Percentiles rank a stretch among this genome's conserved stretches.
Evolutionary conservation across 768 basidiomycete genomes (phyloP).

Genomic region (Paxillus ammoniavirescens): DNA sequence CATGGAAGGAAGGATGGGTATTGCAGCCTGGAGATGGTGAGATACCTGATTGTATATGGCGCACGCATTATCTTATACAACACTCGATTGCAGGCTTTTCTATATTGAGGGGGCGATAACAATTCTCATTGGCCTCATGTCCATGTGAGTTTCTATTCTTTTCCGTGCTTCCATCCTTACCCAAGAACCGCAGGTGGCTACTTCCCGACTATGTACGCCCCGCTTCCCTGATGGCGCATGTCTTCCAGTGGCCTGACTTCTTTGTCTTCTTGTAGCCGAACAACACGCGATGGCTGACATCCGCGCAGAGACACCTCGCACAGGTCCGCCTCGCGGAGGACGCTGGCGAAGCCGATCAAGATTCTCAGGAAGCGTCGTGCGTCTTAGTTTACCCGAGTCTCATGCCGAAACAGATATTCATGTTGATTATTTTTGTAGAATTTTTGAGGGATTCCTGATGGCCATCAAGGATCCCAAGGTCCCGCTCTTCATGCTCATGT

Average conservation of each 20-base stretch:
- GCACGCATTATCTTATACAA: background rate
- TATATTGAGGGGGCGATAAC: slow-evolving; percentile 71
- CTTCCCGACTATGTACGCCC: slow-evolving; percentile 58
- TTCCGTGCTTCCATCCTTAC: background rate
- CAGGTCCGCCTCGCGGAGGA: slow-evolving; percentile 68
- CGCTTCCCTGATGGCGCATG: background rate
- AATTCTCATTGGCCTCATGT: slow-evolving; percentile 52
- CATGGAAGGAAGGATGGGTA: slow-evolving; percentile 67
- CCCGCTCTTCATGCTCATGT: slow-evolving; percentile 51
- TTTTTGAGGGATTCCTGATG: slow-evolving; percentile 37
- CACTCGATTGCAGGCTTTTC: slow-evolving; percentile 53
- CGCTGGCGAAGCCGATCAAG: slow-evolving; percentile 64
- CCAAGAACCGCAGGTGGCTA: slow-evolving; percentile 42
- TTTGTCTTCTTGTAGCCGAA: slow-evolving; percentile 41
- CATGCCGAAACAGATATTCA: background rate
- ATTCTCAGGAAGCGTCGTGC: slow-evolving; percentile 57
- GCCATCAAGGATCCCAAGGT: slow-evolving; percentile 59
- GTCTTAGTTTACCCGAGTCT: slow-evolving; percentile 17
- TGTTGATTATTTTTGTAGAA: slow-evolving; percentile 3
- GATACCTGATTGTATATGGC: slow-evolving; percentile 1
- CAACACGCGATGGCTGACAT: slow-evolving; percentile 60
- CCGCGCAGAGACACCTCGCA: slow-evolving; percentile 53
- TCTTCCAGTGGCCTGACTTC: background rate
- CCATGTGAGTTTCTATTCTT: slow-evolving; percentile 39
- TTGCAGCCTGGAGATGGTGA: slow-evolving; percentile 71